Base-by-base conservation (phyloP, 2,329 filamentous ascomycete species). In the Aspergillus neotritici region DNA sequence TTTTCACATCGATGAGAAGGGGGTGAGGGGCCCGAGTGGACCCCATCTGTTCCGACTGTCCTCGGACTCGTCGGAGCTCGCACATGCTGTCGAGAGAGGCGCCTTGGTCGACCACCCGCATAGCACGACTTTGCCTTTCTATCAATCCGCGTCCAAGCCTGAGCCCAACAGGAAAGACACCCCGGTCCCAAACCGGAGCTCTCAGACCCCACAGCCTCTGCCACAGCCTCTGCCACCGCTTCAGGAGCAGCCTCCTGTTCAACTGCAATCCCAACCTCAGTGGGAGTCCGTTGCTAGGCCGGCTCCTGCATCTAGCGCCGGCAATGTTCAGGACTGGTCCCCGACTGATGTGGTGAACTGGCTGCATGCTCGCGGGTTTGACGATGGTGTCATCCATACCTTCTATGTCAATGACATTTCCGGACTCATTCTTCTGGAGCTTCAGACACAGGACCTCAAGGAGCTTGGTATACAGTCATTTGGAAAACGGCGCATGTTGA, bases 11-110 rank as follows among this genome's bases (percentile, higher is more conserved):
- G 75, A 77, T 43, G 64, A 75, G 1, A 57, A 84, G 65, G 74
- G 83, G 30, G 82, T 91, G 4, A 78, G 87, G 61, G 90, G 90
- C 1, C 90, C 90, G 3, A 78, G 78, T 53, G 90, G 90, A 2
- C 90, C 90, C 9, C 89, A 95, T 68, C 76, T 95, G 12, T 95
- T 95, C 67, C 81, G 86, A 76, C 78, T 29, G 77, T 82, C 39
- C 1, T 14, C 37, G 15, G 40, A 34, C 11, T 52, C 47, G 1
- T 44, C 45, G 6, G 49, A 57, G 11, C 31, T 45, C 13, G 43
- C 50, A 11, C 43, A 44, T 6, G 46, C 35, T 15, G 31, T 47
- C 5, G 53, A 53, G 15, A 44, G 49, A 3, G 54, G 55, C 9
- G 29, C 55, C 2, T 9, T 49, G 4, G 42, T 9, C 40, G 46